A percentile compares a stretch with the other conserved stretches of the same genome.
phyloP scores from a whole-genome alignment of 1,284 basidiomycete species.

The Psilocybe mexicana region DNA sequence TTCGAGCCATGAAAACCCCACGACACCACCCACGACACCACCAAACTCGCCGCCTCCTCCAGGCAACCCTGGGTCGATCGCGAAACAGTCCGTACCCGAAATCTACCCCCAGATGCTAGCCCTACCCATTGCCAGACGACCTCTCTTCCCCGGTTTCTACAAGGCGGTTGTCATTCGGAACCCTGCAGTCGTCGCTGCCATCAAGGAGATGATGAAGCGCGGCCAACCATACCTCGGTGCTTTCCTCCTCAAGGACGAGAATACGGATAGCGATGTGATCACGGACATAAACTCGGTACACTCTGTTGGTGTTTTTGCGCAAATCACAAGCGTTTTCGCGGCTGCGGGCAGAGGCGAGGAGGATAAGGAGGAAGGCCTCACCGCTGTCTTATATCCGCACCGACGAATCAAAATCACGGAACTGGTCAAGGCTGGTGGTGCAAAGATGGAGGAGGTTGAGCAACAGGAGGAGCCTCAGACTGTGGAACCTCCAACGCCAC shows the following conservation, averaged over 20 bases:
- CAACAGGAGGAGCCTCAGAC: conserved; percentile 43
- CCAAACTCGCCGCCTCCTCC: conserved; percentile 13
- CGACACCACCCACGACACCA: conserved; percentile 11
- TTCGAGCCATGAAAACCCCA: conserved; percentile 3
- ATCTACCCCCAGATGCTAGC: conserved; percentile 94
- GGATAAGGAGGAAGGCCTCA: conserved; percentile 83
- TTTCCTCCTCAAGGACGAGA: conserved; percentile 95
- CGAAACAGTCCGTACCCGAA: conserved; percentile 84
- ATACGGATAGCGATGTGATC: conserved; percentile 92
- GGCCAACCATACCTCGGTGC: conserved; percentile 98
- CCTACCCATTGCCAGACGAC: conserved; percentile 92
- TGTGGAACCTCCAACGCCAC: conserved; percentile 44
- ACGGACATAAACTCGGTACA: conserved; percentile 89
- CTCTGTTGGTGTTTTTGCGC: conserved; percentile 94
- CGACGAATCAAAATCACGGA: conserved; percentile 91
- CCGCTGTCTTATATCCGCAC: conserved; percentile 95
- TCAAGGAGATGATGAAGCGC: conserved; percentile 95
- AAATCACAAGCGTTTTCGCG: conserved; percentile 94
- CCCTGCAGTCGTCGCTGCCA: conserved; percentile 89
- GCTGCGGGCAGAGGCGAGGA: conserved; percentile 63
- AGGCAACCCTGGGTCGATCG: conserved; percentile 56
- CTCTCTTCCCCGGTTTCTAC: conserved; percentile 98
- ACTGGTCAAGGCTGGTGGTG: conserved; percentile 67
- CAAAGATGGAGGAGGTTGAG: conserved; percentile 48
- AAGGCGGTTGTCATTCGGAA: conserved; percentile 94